Base-by-base conservation (phyloP, 2,329 filamentous ascomycete genomes). In the Curvularia hawaiiensis region DNA sequence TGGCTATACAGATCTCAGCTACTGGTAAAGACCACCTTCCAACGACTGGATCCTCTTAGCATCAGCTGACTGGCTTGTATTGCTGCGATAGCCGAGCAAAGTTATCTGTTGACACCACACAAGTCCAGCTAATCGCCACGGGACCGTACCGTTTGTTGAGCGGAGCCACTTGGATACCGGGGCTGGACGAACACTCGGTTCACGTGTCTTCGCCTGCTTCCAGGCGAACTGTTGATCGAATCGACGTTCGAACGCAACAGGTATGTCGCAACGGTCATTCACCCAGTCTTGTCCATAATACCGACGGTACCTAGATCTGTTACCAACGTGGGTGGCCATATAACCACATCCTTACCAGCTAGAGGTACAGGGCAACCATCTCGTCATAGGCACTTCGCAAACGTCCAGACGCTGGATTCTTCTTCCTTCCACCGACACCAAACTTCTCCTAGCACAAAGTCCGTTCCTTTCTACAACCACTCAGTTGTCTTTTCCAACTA, bases 311-410 rank as follows among this genome's bases (percentile, higher is more conserved):
- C 16, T 39, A 58, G 64, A 14, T 47, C 43, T 31, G 10, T 47
- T 41, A 30, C 35, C n/a, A 44, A 30, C 33, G 48, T 39, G 30
- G 20, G 35, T 52, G 31, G 33, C 22, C 44, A 31, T 47, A 50
- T 38, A 46, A 54, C 40, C 55, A 61, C 56, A 54, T 62, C 57
- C 47, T 64, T 54, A 58, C 58, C 63, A 58, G 63, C 43, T 56
- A 48, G 54, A 61, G 56, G 63, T 64, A 65, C 65, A 67, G 58
- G 65, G 59, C 66, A 56, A 54, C 56, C 56, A 56, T 60, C 38
- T 60, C 56, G 65, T 67, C 70, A 68, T 65, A 66, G 70, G 50
- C 67, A 64, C 45, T 50, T 40, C 58, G 62, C 72, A 75, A 76
- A 76, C 73, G 64, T 54, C 43, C 40, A 30, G 11, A 51, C 43